A percentile compares a stretch with the other conserved stretches of the same genome.
These are phyloP conservation scores for Ophiostoma fasciatum DNA, from an alignment of 2,329 filamentous ascomycete genomes.

Conservation along the genomic window DNA sequence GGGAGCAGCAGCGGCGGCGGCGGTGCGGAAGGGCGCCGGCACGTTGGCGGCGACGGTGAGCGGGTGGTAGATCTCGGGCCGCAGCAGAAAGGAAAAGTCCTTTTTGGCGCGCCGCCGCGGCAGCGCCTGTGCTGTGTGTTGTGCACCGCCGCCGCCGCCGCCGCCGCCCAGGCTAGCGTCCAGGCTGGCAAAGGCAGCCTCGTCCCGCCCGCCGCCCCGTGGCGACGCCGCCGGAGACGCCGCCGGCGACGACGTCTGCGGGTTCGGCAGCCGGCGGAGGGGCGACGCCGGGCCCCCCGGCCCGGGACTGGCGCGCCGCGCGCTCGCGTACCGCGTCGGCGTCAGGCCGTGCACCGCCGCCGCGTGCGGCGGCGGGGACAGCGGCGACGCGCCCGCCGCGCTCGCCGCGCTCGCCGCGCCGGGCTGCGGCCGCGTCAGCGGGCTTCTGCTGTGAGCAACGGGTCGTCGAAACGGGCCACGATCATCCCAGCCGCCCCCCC, in stretches of 20 bases:
- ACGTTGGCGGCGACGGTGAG: conserved; percentile 50
- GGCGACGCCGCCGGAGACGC: not conserved
- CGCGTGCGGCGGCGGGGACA: conserved; percentile 4
- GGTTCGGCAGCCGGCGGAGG: conserved; percentile 1
- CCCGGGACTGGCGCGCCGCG: conserved; percentile 3
- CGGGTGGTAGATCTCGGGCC: conserved; percentile 70
- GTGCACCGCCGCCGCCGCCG: not conserved
- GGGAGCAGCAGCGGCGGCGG: conserved; percentile 50
- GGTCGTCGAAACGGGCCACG: not conserved
- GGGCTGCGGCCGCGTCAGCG: conserved; percentile 7
- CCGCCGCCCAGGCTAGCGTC: too few relatives aligned
- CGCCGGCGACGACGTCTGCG: not conserved
- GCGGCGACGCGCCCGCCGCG: conserved; percentile 6
- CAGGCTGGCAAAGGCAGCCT: too few relatives aligned
- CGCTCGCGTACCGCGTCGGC: conserved; percentile 7
- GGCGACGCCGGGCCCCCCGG: not conserved
- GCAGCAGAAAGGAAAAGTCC: conserved; percentile 68
- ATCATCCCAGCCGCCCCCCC: conserved; percentile 2
- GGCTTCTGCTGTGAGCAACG: conserved; percentile 12
- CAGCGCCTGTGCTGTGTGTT: not conserved
- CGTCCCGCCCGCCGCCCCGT: not conserved
- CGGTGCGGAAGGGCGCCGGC: conserved; percentile 52
- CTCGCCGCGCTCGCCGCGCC: conserved; percentile 13
- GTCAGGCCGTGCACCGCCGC: conserved; percentile 1
- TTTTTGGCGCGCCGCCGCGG: conserved; percentile 23